Base-by-base conservation (phyloP, 1,284 basidiomycete species). In the Rhodotorula sp. region DNA sequence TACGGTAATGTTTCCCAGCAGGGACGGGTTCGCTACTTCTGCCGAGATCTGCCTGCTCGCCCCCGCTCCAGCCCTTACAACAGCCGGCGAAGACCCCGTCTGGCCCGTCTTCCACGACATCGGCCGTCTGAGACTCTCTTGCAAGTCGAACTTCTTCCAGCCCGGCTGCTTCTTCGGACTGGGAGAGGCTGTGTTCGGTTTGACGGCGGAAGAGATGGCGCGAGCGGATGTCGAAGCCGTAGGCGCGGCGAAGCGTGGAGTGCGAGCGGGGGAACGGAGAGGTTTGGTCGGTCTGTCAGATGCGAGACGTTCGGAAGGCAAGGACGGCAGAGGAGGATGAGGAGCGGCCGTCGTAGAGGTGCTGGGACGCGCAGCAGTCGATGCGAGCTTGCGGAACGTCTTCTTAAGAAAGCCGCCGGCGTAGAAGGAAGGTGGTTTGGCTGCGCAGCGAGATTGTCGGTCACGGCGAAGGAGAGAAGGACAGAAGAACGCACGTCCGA, bases 101-200 rank as follows among this genome's bases (percentile, higher is more conserved):
- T 57, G 20, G 32, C 44, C 48, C 27, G 55, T 29, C 24, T 56
- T 62, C 66, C 66, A 71, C 9, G 10, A 52, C 55, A 71, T 62
- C 13, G 66, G 66, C 6, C 63, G 55, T 48, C 54, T 61, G 4
- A 71, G 51, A 27, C 56, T 59, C 49, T 62, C 66, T 34, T 68
- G 66, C 48, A 68, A 22, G 58, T 68, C 60, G 27, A 71, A 71
- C 36, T 56, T 62, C 27, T 71, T 71, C 63, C 70, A 62, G 1
- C 62, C 59, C 0, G 66, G 62, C 46, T 65, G 59, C 56, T 60
- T 61, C 64, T 64, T 64, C 30, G 57, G 56, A 13, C 32, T 29
- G 47, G 30, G 30, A 32, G n/a, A 6, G 30, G 15, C 24, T 30
- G 53, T 11, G 46, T 10, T 11, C 13, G 51, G 47, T 13, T 17